Conservation (phyloP, 176 grass and related monocot species). For the Zoysia japonica region DNA sequence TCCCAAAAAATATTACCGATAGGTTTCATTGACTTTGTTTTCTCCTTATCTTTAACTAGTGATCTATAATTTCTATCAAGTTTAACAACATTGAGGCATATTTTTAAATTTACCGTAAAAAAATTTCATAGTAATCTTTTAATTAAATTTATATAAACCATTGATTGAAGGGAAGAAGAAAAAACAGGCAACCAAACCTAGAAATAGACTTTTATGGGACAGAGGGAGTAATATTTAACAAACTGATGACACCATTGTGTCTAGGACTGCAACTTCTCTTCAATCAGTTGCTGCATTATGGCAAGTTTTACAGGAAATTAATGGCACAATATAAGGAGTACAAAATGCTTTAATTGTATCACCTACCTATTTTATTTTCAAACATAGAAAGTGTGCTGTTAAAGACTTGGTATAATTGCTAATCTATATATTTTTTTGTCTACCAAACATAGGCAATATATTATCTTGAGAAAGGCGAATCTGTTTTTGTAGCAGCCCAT, state of each 20-base stretch:
- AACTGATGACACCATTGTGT: background rate
- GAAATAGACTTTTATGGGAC: too few species aligned
- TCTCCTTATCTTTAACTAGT: too few species aligned
- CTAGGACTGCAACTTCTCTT: background rate
- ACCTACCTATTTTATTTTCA: slow-evolving; percentile 1
- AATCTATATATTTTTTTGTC: slow-evolving; percentile 25
- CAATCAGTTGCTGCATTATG: background rate
- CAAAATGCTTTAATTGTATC: background rate
- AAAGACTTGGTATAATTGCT: slow-evolving; percentile 15
- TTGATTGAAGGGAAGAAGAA: too few species aligned
- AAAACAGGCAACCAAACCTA: too few species aligned
- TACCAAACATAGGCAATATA: slow-evolving; percentile 75
- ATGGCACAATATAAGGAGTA: background rate
- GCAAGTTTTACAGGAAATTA: background rate
- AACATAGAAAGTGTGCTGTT: slow-evolving; percentile 33
- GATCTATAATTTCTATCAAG: too few species aligned
- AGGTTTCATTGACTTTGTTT: too few species aligned
- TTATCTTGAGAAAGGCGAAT: slow-evolving; percentile 92
- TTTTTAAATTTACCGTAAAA: too few species aligned
- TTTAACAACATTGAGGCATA: too few species aligned
- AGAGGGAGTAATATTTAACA: background rate
- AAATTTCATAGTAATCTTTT: too few species aligned
- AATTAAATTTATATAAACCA: too few species aligned
- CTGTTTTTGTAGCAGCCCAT: slow-evolving; percentile 98
- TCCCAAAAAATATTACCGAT: too few species aligned